Conservation (phyloP, 2,329 filamentous ascomycete genomes). For the Penicillium sumatraense region DNA sequence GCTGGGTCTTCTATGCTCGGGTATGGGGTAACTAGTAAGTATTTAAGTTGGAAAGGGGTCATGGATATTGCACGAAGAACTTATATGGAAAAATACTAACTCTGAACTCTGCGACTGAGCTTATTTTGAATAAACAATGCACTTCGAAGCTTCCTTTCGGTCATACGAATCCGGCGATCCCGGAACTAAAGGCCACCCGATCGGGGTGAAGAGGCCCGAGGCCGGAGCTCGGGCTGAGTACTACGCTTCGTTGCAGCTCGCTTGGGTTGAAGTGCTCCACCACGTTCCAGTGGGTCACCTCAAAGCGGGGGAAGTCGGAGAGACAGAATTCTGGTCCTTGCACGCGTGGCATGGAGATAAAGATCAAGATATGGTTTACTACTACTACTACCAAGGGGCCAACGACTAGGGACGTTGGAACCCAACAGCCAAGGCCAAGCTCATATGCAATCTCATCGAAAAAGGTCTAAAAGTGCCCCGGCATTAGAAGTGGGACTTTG, state of each 20-base stretch:
- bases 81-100: background rate
- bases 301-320: background rate
- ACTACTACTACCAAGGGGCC: background rate
- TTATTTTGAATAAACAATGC: background rate
- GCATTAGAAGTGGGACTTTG: background rate
- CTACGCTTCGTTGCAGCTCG: slow-evolving; percentile 2
- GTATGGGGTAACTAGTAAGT: background rate
- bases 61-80: background rate
- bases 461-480: background rate
- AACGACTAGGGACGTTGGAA: background rate
- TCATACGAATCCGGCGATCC: background rate
- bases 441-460: background rate
- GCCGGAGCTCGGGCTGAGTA: background rate
- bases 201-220: background rate
- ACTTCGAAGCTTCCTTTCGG: background rate
- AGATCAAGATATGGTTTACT: background rate
- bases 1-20: too few relatives aligned
- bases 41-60: background rate
- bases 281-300: background rate
- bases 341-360: background rate
- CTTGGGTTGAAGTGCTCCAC: background rate
- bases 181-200: background rate
- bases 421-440: background rate
- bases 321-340: background rate
- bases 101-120: background rate